Evolutionary conservation across 2,329 filamentous ascomycete species (phyloP).

Genomic region (Onygenales sp.): DNA sequence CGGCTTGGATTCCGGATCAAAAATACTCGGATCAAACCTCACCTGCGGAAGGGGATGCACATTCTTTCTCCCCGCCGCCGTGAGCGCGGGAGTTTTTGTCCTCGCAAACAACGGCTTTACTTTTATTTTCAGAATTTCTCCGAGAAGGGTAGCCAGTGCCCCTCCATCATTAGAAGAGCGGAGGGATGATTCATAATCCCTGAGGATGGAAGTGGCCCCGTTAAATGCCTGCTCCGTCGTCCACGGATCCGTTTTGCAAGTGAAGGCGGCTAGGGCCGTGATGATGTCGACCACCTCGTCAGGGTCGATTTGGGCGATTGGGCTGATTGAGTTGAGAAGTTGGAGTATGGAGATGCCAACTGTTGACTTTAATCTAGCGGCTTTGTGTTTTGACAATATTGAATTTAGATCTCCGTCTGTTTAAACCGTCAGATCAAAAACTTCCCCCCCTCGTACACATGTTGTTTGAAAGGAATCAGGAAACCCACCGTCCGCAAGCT

Average conservation of each 20-base stretch:
- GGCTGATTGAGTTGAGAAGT: constrained; percentile 11
- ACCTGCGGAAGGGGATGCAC: constrained; percentile 28
- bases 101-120: constrained; percentile 35
- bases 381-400: constrained; percentile 12
- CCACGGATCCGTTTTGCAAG: constrained; percentile 25
- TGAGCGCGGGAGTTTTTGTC: constrained; percentile 32
- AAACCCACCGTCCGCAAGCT: constrained; percentile 11
- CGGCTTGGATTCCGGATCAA: constrained; percentile 29
- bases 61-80: constrained; percentile 34
- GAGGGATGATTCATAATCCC: constrained; percentile 5
- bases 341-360: constrained; percentile 23
- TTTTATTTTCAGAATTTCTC: constrained; percentile 19
- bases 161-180: not conserved
- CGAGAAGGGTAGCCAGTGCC: constrained; percentile 15
- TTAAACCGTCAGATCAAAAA: not conserved
- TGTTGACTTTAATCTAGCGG: constrained; percentile 17
- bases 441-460: not conserved
- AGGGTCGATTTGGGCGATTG: constrained; percentile 13
- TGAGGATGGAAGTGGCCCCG: constrained; percentile 13
- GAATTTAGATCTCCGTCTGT: constrained; percentile 12
- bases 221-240: constrained; percentile 17
- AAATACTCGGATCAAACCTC: constrained; percentile 25
- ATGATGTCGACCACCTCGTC: constrained; percentile 18
- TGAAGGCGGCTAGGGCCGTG: constrained; percentile 24
- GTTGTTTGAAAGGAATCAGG: not conserved